Conservation (phyloP, 2,329 filamentous ascomycete genomes). For the Penicillium sp. region DNA sequence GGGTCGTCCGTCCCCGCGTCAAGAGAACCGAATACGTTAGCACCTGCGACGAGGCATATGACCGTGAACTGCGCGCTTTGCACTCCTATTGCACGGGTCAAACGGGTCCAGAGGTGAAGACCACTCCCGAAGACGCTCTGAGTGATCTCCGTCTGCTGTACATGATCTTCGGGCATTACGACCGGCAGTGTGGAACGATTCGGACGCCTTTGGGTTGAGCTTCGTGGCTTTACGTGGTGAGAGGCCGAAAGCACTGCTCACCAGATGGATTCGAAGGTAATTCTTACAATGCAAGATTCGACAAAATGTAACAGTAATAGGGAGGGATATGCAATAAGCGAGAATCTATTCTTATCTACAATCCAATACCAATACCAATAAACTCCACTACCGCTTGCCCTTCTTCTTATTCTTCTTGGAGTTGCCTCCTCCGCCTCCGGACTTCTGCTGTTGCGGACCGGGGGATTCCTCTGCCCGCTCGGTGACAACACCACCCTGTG, state of each 20-base stretch:
- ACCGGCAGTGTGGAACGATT: slow-evolving; percentile 37
- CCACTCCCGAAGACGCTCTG: slow-evolving; percentile 35
- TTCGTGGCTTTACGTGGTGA: no score
- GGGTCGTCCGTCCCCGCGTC: background rate
- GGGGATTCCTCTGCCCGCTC: slow-evolving; percentile 63
- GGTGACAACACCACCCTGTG: slow-evolving; percentile 78
- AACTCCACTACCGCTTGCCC: slow-evolving; percentile 44
- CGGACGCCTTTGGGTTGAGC: slow-evolving; percentile 33
- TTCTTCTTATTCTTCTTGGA: slow-evolving; percentile 52
- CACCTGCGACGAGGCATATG: slow-evolving; percentile 39
- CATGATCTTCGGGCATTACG: slow-evolving; percentile 37
- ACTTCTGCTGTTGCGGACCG: slow-evolving; percentile 31
- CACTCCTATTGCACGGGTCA: slow-evolving; percentile 33
- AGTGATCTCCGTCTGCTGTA: slow-evolving; percentile 38
- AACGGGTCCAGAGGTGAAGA: slow-evolving; percentile 26
- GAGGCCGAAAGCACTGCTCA: background rate
- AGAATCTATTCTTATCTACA: background rate
- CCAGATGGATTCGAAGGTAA: background rate
- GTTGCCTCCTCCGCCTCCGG: slow-evolving; percentile 36
- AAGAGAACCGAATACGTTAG: slow-evolving; percentile 31
- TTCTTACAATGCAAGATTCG: background rate
- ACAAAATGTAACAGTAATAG: background rate
- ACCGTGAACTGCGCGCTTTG: slow-evolving; percentile 36
- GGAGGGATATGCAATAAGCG: background rate
- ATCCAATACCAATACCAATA: background rate